Percentiles rank a stretch among this genome's conserved stretches.
Evolutionary conservation across 495 filamentous ascomycete genomes (phyloP).

Genomic region (Hypoxylon fuscum): DNA sequence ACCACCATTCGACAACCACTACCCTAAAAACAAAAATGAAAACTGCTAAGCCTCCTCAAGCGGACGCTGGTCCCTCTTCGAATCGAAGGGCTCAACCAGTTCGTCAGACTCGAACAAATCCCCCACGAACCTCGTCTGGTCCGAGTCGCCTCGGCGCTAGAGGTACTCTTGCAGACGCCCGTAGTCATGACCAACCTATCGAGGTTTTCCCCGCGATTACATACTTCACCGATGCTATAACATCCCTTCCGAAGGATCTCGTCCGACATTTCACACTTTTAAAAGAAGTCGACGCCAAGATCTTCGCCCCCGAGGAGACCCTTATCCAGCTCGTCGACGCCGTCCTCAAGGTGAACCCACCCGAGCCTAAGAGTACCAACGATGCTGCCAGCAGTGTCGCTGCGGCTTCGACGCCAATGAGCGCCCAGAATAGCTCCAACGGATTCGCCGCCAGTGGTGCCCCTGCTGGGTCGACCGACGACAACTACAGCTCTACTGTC

Average conservation of each 20-base stretch:
- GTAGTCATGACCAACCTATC: constrained; percentile 58
- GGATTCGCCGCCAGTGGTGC: constrained; percentile 46
- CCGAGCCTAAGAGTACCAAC: constrained; percentile 52
- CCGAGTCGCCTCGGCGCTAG: constrained; percentile 50
- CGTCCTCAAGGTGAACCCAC: constrained; percentile 68
- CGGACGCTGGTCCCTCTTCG: constrained; percentile 53
- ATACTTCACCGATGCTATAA: constrained; percentile 92
- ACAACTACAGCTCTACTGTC: constrained; percentile 47
- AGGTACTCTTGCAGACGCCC: constrained; percentile 54
- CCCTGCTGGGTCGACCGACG: constrained; percentile 48
- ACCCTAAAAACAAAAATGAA: constrained; percentile 54
- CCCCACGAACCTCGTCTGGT: constrained; percentile 56
- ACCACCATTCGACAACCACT: constrained; percentile 8
- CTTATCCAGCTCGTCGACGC: constrained; percentile 74
- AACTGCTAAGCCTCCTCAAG: constrained; percentile 56
- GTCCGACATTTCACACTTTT: constrained; percentile 92
- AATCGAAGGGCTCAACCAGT: constrained; percentile 66
- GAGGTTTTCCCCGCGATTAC: constrained; percentile 91
- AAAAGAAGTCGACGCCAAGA: constrained; percentile 97
- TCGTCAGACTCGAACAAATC: constrained; percentile 67
- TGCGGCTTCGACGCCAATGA: constrained; percentile 53
- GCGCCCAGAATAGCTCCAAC: constrained; percentile 55
- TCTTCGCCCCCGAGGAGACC: constrained; percentile 75
- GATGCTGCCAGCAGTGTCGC: constrained; percentile 54
- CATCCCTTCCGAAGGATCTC: constrained; percentile 91